These are phyloP conservation scores for Penicillium parvum DNA, from an alignment of 495 filamentous ascomycete species.

Conservation along the genomic window DNA sequence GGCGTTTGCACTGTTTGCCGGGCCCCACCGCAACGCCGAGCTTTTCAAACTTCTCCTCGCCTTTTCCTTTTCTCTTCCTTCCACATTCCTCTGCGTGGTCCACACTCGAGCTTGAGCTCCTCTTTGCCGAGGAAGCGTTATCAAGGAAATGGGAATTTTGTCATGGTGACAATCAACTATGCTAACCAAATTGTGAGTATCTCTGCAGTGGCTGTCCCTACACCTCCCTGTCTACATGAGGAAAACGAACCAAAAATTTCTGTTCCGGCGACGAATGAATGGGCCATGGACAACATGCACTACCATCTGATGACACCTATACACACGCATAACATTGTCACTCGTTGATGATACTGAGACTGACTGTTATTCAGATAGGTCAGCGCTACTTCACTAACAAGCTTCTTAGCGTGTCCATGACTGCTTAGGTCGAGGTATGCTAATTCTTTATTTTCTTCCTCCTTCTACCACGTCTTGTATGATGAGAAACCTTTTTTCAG, in stretches of 20 bases:
- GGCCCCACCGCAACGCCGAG: slow-evolving; percentile 18
- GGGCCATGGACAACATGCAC: slow-evolving; percentile 98
- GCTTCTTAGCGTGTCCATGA: slow-evolving; percentile 4
- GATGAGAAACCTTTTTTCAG: slow-evolving; percentile 82
- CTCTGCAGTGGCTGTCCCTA: not conserved
- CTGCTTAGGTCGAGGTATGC: slow-evolving; percentile 17
- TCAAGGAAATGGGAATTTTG: not conserved
- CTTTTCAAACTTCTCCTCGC: slow-evolving; percentile 28
- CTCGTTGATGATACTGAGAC: slow-evolving; percentile 6
- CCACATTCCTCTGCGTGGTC: slow-evolving; percentile 19
- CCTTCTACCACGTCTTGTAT: slow-evolving; percentile 31
- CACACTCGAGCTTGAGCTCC: slow-evolving; percentile 6
- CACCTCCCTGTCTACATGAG: slow-evolving; percentile 47
- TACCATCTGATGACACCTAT: slow-evolving; percentile 81
- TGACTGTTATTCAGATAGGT: slow-evolving; percentile 18
- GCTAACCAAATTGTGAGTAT: slow-evolving; percentile 30
- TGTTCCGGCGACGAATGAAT: slow-evolving; percentile 71
- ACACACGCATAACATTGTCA: not conserved
- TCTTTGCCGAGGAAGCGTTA: slow-evolving; percentile 18
- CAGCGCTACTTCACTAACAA: not conserved
- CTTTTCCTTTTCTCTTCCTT: slow-evolving; percentile 25
- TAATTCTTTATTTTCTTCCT: slow-evolving; percentile 10
- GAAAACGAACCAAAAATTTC: slow-evolving; percentile 57
- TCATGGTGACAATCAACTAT: slow-evolving; percentile 1
- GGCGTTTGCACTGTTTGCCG: slow-evolving; percentile 44